phyloP scores from a whole-genome alignment of 73 alveolate genomes.

The Paramecium caudatum region DNA sequence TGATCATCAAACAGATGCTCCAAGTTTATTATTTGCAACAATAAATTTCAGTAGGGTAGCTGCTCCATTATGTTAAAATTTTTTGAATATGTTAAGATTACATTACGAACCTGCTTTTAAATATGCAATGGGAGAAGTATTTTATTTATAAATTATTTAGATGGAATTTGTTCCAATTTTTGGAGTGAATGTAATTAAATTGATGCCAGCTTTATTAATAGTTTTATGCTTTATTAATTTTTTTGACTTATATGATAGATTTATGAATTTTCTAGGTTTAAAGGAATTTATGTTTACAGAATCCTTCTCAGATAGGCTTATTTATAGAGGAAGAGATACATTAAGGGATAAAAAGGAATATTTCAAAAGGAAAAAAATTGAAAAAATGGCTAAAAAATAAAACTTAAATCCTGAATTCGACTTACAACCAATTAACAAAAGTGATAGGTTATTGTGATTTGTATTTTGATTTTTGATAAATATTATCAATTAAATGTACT shows the following conservation, averaged over 20 bases:
- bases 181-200: conserved; percentile 65
- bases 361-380: neutral
- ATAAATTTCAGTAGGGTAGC: conserved; percentile 72
- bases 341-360: neutral
- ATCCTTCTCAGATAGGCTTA: conserved; percentile 58
- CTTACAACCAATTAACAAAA: too few relatives aligned
- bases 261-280: conserved; percentile 54
- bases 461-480: too few relatives aligned
- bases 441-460: too few relatives aligned
- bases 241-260: conserved; percentile 67
- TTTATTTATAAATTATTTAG: neutral
- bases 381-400: neutral
- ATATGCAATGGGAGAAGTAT: conserved; percentile 70
- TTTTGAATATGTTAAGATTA: conserved; percentile 47
- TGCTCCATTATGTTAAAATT: conserved; percentile 74
- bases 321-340: conserved; percentile 69
- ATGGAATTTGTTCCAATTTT: conserved; percentile 73
- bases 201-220: conserved; percentile 68
- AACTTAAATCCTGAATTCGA: too few relatives aligned
- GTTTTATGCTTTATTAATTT: conserved; percentile 55
- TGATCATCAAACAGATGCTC: conserved; percentile 75
- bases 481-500: too few relatives aligned
- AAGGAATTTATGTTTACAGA: conserved; percentile 69
- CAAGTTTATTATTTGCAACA: conserved; percentile 74
- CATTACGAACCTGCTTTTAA: conserved; percentile 59